Base-by-base conservation (phyloP, 129 eudicot genomes). In the Sambucus nigra region DNA sequence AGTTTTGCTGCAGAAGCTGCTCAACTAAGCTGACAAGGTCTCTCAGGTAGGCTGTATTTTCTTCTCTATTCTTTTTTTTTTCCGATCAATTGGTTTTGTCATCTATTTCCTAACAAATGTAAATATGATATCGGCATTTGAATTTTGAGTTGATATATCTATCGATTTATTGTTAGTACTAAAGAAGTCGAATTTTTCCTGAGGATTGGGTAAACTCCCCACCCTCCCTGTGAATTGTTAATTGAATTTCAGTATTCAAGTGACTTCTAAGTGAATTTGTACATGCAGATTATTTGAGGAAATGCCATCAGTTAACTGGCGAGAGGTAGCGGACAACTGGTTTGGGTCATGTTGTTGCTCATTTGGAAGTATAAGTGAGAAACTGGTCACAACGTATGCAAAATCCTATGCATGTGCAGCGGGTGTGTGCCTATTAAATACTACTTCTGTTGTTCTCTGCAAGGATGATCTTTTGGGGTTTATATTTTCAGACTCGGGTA, bases 281-380 rank as follows among this genome's bases (percentile, higher is more conserved):
- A 27, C 25, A 44, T 51, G 55, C 82, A 91, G 98, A 61, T 15
- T 15, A 38, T 86, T 91, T 64, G 72, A 72, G 72, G 95, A 91
- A 71, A 69, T 82, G 89, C 98, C 95, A 57, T 91, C 98, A 56
- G 89, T 72, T 19, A 77, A 91, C 64, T 91, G 95, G 98, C 76
- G 80, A 41, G 98, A 91, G 51, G 84, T 68, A 57, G 95, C 98
- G 55, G 98, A 91, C 64, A 91, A 91, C 72, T 91, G 98, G 98
- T 91, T 91, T 74, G 98, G 95, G 62, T 54, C 79, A 57, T 91
- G 95, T 55, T 91, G 95, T 76, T 91, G 95, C 73, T 85, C 98
- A 21, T 91, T 91, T 60, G 98, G 94, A 38, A 82, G 89, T 16
- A 68, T 75, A 25, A 79, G 94, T 29, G 95, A 91, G 67, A 79